Base-by-base conservation (phyloP, 768 basidiomycete species). In the Daedaleopsis sinensis region DNA sequence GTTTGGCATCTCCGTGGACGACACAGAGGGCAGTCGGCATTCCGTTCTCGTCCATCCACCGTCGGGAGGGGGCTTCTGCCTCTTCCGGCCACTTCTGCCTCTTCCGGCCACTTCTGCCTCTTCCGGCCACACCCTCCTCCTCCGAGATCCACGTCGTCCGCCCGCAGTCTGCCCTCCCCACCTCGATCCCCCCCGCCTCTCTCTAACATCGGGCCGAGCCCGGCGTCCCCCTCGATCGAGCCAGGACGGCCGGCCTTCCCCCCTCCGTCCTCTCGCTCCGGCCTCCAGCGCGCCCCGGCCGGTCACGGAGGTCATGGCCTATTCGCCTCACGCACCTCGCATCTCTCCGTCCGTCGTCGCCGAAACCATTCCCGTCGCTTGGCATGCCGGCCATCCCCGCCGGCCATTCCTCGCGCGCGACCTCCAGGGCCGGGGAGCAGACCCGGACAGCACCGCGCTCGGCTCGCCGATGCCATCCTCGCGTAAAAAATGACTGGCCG, bases 121-220 rank as follows among this genome's bases (percentile, higher is more conserved):
- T 53, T 54, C 58, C 23, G 46, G 52, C 44, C 27, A 32, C 27
- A 32, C 27, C 27, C 27, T 32, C 27, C 27, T 32, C n/a, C n/a
- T 46, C n/a, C 44, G 44, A 46, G 44, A 46, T 46, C 15, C 16
- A 46, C 44, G 44, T 46, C 44, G n/a, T 10, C 44, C 44, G 44
- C 18, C 11, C 21, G 57, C 24, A 52, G 42, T n/a, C 6, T 24
- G 52, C 35, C 54, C 39, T 39, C 16, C 8, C 23, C 59, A 56
- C 27, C 55, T 56, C 60, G 54, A 61, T 56, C 39, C 60, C 39
- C 19, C 49, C 10, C 32, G 60, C 60, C 35, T 56, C 59, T 59
- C 23, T 52, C 21, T 53, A 7, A 36, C 52, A 23, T 47, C 58
- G 27, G n/a, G 27, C 27, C 7, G 4, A 32, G 4, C 7, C 27